These are phyloP conservation scores for Penicillium nucicola DNA, from an alignment of 495 filamentous ascomycete species.

Conservation along the genomic window DNA sequence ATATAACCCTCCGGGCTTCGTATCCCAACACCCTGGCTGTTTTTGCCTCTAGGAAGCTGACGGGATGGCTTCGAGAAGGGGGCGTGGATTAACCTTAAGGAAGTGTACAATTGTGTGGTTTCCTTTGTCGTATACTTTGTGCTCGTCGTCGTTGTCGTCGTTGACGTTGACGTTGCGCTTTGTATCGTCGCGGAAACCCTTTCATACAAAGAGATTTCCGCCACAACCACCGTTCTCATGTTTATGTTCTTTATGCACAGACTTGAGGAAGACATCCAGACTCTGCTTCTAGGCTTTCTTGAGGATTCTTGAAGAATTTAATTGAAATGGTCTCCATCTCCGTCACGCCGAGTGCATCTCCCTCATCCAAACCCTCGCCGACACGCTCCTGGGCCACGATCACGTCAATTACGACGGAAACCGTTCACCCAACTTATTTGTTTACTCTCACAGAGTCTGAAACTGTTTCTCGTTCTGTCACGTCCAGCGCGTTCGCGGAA, in stretches of 20 bases:
- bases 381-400: neutral
- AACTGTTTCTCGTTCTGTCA: neutral
- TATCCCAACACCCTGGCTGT: neutral
- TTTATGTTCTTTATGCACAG: neutral
- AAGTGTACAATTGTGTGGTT: no score
- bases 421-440: slow-evolving; percentile 1
- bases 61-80: slow-evolving; percentile 1
- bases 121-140: no score
- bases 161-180: neutral
- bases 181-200: neutral
- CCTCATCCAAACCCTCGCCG: no score
- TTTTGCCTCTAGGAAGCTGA: neutral
- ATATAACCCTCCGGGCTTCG: neutral
- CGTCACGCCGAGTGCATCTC: neutral
- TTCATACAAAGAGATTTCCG: slow-evolving; percentile 1
- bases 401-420: slow-evolving; percentile 1
- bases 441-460: neutral
- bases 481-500: neutral
- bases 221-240: neutral
- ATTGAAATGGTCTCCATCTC: no score
- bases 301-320: no score
- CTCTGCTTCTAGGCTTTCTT: neutral
- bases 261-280: neutral
- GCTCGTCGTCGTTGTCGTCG: no score
- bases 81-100: neutral